Evolutionary conservation across 169 alveolate species (phyloP).

Genomic region (Fabrea salina): DNA sequence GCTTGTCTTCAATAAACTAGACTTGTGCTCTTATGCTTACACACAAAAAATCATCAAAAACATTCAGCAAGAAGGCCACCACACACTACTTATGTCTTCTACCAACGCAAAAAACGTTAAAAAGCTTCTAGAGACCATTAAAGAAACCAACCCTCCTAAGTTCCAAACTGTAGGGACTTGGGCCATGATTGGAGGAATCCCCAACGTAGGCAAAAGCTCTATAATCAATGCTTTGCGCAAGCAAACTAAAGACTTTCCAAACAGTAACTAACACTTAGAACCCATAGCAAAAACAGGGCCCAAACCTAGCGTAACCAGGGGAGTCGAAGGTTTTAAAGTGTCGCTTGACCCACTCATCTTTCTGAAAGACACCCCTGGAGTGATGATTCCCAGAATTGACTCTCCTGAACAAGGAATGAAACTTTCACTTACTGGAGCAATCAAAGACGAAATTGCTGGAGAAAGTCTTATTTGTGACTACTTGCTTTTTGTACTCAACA

Average conservation of each 20-base stretch:
- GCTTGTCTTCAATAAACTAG: constrained; percentile 67
- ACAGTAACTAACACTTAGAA: constrained; percentile 28
- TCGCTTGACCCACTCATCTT: constrained; percentile 64
- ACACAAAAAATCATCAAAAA: constrained; percentile 46
- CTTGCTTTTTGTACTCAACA: constrained; percentile 63
- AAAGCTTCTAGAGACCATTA: constrained; percentile 41
- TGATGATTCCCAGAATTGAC: constrained; percentile 67
- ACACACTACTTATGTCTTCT: constrained; percentile 51
- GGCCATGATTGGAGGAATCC: constrained; percentile 84
- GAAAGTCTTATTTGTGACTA: constrained; percentile 72
- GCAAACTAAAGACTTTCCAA: constrained; percentile 49
- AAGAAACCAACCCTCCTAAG: constrained; percentile 45
- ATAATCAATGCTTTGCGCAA: constrained; percentile 71
- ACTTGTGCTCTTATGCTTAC: constrained; percentile 54
- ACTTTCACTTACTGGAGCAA: constrained; percentile 75
- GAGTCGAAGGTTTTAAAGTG: constrained; percentile 69
- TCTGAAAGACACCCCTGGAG: constrained; percentile 85
- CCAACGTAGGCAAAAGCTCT: constrained; percentile 87
- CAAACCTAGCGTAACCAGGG: constrained; percentile 76
- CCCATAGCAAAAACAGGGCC: constrained; percentile 71
- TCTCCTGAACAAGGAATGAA: constrained; percentile 73
- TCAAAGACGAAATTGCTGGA: constrained; percentile 79
- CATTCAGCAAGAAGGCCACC: constrained; percentile 30
- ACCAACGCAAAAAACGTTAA: constrained; percentile 50
- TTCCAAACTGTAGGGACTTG: constrained; percentile 82